Base-by-base conservation (phyloP, 495 filamentous ascomycete species). In the Podospora australis region DNA sequence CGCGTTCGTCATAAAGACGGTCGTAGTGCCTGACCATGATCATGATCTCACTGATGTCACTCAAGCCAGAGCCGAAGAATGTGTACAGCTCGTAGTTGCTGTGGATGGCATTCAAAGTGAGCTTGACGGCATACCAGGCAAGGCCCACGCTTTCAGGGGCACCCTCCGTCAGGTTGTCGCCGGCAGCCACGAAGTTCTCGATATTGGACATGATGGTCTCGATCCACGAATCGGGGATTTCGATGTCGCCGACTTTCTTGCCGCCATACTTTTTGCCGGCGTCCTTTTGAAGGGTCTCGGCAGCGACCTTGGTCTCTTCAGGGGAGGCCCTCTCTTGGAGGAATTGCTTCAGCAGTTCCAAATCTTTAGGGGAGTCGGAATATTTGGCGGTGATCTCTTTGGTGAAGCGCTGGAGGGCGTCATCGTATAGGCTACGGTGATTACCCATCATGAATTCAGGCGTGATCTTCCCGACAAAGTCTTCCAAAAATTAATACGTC, bases 31-130 rank as follows among this genome's bases (percentile, higher is more conserved):
- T 49, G 36, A 62, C 38, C 22, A 62, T 56, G 35, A 62, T 52
- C 59, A 62, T 62, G 46, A 62, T 57, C 53, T 62, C 59, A 49
- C 43, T 56, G 46, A 62, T 55, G 30, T 62, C 59, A 39, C 39
- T 54, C 24, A 62, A 39, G 38, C 56, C 55, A 4, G 59, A 29
- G 29, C 59, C 59, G 39, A 62, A 62, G 41, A 58, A 58, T n/a
- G 43, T 56, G 50, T 62, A 62, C 6, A 62, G 53, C 25, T 62
- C 59, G 17, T 62, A 62, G 53, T 62, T 62, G 53, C 32, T 46
- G 36, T 62, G 56, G 48, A 62, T 62, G 44, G 59, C 59, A 2
- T 44, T 48, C 6, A 62, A 50, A 41, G 56, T 62, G 16, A 59
- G 45, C 45, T 48, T 54, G 38, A 62, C 41, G 32, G 59, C 59